Base-by-base conservation (phyloP, 2,329 filamentous ascomycete species). In the Hypoxylon sp. region DNA sequence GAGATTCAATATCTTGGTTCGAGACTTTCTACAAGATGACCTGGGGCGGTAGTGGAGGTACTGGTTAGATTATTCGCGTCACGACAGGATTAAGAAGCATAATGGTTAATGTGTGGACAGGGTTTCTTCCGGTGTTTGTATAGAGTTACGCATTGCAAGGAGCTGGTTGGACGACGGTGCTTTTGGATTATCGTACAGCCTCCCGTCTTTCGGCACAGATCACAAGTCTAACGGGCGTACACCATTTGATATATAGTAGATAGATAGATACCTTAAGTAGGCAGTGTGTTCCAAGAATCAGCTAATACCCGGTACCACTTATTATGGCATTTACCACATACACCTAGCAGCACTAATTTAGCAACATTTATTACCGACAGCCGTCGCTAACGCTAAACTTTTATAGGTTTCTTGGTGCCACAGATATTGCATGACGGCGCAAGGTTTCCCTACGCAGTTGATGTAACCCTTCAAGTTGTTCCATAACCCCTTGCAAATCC, bases 1-100 rank as follows among this genome's bases (percentile, higher is more conserved):
- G 53, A 75, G 80, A 14, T 81, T 81, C 62, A 82, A 81, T 60
- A 72, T 82, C 5, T 57, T 81, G 33, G 74, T 81, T 19, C 66
- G 80, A 77, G 44, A 67, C 22, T 77, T 77, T 47, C 19, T 77
- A 14, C 72, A 75, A 74, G 73, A 76, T 33, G 73, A 77, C 37
- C 54, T 77, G 3, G 71, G 70, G 17, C 57, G 44, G 24, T 59
- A 58, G 13, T 17, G 10, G 47, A 14, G 35, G n/a, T 52, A 14
- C 11, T 39, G 31, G 31, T 42, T 39, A 14, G 46, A 37, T 55
- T 33, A 24, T 51, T 24, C n/a, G 47, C n/a, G 19, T 59, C 10
- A 14, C 35, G 46, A 19, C 17, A 24, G 35, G 8, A 46, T 5
- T 50, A 29, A 52, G 54, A 11, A 55, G 48, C 52, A 33, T 65